These are phyloP conservation scores for Ophiocordyceps unilateralis DNA, from an alignment of 2,329 filamentous ascomycete genomes.

Conservation along the genomic window DNA sequence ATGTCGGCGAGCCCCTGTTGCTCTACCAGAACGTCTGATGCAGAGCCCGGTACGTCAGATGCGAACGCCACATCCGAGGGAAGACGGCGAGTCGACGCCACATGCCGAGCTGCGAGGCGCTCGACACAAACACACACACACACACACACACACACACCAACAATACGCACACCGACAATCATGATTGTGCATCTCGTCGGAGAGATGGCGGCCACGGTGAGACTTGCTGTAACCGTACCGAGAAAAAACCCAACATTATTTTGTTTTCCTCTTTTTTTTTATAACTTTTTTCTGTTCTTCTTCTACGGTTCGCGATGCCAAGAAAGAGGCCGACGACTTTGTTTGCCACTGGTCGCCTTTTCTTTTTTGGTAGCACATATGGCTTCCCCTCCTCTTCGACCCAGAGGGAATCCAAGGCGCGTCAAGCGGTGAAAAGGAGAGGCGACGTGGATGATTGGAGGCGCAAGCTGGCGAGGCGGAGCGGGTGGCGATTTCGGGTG, in stretches of 20 bases:
- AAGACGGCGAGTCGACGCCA: neutral
- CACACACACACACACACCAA: neutral
- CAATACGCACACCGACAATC: neutral
- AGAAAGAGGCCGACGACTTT: neutral
- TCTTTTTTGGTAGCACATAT: neutral
- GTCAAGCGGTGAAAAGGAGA: neutral
- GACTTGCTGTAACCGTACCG: neutral
- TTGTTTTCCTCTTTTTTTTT: neutral
- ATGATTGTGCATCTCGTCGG: neutral
- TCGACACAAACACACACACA: too few species aligned
- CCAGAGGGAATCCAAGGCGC: neutral
- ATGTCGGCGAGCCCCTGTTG: slow-evolving; percentile 86
- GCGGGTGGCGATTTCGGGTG: too few species aligned
- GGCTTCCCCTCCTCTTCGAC: neutral
- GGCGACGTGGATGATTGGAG: neutral
- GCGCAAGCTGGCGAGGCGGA: neutral
- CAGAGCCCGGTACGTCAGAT: neutral
- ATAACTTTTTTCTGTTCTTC: neutral
- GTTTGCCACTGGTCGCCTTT: too few species aligned
- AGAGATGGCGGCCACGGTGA: neutral
- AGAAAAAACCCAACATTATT: neutral
- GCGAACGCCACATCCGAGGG: neutral
- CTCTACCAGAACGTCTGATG: slow-evolving; percentile 55
- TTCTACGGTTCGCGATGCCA: neutral
- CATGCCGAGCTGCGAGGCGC: too few species aligned